Evolutionary conservation across 208 protist genomes (phyloP), one percentile per base, ranked within the genome.

Genomic region (Acanthamoeba culbertsoni): DNA sequence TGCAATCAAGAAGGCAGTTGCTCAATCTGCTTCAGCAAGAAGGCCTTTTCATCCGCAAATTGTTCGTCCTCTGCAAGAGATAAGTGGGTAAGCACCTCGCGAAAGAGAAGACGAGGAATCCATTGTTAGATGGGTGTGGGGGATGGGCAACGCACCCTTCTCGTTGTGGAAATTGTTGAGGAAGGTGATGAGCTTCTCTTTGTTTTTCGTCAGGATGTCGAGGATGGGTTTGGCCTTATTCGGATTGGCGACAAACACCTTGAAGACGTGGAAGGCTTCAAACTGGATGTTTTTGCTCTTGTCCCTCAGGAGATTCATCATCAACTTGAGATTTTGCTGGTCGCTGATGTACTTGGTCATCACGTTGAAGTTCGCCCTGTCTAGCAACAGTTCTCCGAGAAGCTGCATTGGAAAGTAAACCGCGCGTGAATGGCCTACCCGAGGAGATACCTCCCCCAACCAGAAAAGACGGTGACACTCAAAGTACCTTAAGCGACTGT

Each of bases 261-360:
- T 98, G 93, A 99, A 99, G 2, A 99, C 98, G 93, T 99, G 98
- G 94, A 99, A 99, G 23, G 98, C 98, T 94, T 99, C 98, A 88
- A 98, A 98, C 90, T 99, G 98, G 53, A 99, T 98, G 82, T 95
- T 97, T 40, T 96, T 94, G 55, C 75, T 95, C 71, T 95, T 95
- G 88, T 98, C 98, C 12, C 96, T 68, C n/a, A 99, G 95, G 31
- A 99, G 94, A 42, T 96, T 98, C 98, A 99, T 99, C 92, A 99
- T 98, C 28, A 97, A 46, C 86, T 98, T 98, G 35, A 99, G 95
- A 93, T 99, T 98, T 7, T 96, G 84, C 6, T 95, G 53, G 46
- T 95, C 84, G 31, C 94, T 94, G 71, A 99, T 98, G 95, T 98
- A 99, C 65, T 93, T 92, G 12, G 94, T 98, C 98, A 99, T 99